Evolutionary conservation across 2,329 filamentous ascomycete species (phyloP).

Genomic region (Didymella glomerata): DNA sequence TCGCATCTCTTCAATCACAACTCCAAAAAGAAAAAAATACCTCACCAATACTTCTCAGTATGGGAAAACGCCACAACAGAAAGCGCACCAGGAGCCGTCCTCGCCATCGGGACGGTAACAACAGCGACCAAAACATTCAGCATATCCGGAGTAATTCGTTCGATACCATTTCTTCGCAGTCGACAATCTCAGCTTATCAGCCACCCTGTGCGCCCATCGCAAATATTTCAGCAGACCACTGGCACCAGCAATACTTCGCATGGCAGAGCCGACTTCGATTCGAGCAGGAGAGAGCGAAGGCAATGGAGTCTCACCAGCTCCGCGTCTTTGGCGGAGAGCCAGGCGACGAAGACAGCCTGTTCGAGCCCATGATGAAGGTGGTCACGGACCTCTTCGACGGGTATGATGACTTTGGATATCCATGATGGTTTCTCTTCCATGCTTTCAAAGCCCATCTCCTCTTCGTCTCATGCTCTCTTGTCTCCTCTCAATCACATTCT

Average conservation of each 20-base stretch:
- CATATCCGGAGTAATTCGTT: conserved; percentile 44
- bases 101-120: conserved; percentile 48
- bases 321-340: conserved; percentile 56
- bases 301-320: conserved; percentile 48
- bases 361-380: conserved; percentile 58
- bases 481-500: conserved; percentile 12
- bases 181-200: conserved; percentile 38
- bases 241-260: conserved; percentile 49
- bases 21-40: not conserved
- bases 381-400: conserved; percentile 57
- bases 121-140: conserved; percentile 32
- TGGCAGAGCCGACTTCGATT: conserved; percentile 48
- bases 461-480: conserved; percentile 28
- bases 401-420: conserved; percentile 55
- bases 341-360: conserved; percentile 53
- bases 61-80: conserved; percentile 57
- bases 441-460: conserved; percentile 12
- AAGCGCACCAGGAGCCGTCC: conserved; percentile 55
- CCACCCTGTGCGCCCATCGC: conserved; percentile 29
- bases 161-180: conserved; percentile 40
- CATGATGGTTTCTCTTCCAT: conserved; percentile 36
- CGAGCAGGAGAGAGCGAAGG: conserved; percentile 41
- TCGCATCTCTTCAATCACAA: conserved; percentile 19
- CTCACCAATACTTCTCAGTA: conserved; percentile 5
- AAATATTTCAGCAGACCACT: conserved; percentile 38